Evolutionary conservation across 306 rosid species (phyloP), one percentile per base, ranked within the genome.

Genomic region (Glycine tomentella): DNA sequence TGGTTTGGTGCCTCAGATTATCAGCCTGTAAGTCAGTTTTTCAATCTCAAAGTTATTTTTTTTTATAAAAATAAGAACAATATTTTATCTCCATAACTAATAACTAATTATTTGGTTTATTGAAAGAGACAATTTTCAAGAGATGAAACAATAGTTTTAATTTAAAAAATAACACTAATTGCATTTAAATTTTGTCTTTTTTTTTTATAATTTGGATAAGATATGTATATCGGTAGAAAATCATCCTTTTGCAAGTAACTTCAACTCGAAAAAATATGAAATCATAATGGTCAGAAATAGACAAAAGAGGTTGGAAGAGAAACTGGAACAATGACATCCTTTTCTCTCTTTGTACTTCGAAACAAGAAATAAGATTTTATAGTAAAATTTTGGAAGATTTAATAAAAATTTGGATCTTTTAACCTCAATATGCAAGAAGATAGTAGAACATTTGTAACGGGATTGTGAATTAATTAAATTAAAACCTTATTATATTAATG

Each of bases 1-100:
- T n/a, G 2, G 93, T 90, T 70, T 96, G 98, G 10, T 89, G 94
- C 81, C 99, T 57, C 72, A 93, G 81, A 80, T 76, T 85, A 81
- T 96, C 99, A 5, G 94, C 99, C 99, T 96, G 96, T 72, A 85
- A 25, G 31, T 25, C 31, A 25, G 31, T 25, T 25, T 25, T 25
- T 25, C 31, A 25, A 25, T 25, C 31, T 25, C 31, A 25, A 25
- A 25, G 31, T 25, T 25, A 25, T n/a, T n/a, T 25, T 25, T 25
- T 25, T 25, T 25, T 25, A 25, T 25, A 25, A 25, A 25, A 25
- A 25, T 25, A 25, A 25, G 31, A 25, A 25, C 31, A 1, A 25
- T 25, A 25, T 25, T 25, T 25, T 25, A 25, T 25, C 31, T 25
- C 31, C 1, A 25, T 25, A 25, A 25, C 31, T 25, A 25, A 25